Conservation (phyloP, 306 rosid genomes). For the Malus sieversii region DNA sequence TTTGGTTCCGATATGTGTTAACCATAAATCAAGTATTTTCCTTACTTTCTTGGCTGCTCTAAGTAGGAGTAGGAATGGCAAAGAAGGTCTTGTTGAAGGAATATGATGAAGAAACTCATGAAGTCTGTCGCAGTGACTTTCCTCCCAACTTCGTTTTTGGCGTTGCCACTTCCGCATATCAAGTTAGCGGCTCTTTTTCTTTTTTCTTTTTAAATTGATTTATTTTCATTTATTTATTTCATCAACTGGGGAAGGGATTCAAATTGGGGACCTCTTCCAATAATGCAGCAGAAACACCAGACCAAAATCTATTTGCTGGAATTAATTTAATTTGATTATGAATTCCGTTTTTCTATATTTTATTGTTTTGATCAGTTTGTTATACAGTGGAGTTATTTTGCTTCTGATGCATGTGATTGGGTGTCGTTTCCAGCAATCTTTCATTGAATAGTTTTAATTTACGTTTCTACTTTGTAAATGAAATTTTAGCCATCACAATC, state of each 20-base stretch:
- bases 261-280: not conserved
- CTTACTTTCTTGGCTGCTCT: not conserved
- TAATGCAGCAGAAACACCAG: not conserved
- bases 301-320: not conserved
- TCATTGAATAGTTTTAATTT: no score
- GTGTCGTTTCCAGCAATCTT: no score
- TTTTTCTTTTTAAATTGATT: not conserved
- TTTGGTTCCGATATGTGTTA: no score
- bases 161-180: slow-evolving; percentile 84
- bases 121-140: slow-evolving; percentile 53
- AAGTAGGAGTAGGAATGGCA: slow-evolving; percentile 29
- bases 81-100: slow-evolving; percentile 32
- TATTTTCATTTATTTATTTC: not conserved
- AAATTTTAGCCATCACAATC: no score
- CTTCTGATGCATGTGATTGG: no score
- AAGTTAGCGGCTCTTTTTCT: slow-evolving; percentile 31
- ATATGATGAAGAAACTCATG: slow-evolving; percentile 6
- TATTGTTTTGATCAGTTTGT: no score
- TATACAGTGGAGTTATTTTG: no score
- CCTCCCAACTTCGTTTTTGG: slow-evolving; percentile 82
- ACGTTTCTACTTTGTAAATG: no score
- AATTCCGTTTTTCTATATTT: no score
- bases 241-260: not conserved
- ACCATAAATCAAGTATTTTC: no score
- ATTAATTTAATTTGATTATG: no score